Evolutionary conservation across 1,139 yeast species (phyloP).

Genomic region (Sugiyamaella paludigena): DNA sequence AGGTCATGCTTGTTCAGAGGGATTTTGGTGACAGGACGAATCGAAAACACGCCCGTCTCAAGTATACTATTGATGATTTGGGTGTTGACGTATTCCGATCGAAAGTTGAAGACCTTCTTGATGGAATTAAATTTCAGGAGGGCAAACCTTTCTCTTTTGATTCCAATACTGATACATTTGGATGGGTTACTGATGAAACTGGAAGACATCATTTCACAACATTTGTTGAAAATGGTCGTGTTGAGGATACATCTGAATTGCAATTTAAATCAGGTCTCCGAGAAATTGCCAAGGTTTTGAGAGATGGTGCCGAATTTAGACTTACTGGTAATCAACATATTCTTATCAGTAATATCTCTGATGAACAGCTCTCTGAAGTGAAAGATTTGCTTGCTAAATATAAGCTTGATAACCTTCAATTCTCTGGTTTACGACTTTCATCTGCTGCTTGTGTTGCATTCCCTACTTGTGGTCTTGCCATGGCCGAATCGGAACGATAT

Average conservation of each 20-base stretch:
- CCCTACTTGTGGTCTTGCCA: constrained; percentile 98
- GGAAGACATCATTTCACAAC: constrained; percentile 89
- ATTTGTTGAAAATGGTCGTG: constrained; percentile 95
- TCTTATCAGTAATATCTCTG: constrained; percentile 68
- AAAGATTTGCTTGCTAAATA: constrained; percentile 66
- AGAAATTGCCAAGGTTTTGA: constrained; percentile 70
- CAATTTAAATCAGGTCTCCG: constrained; percentile 88
- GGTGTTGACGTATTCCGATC: constrained; percentile 77
- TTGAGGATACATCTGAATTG: constrained; percentile 85
- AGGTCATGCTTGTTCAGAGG: constrained; percentile 90
- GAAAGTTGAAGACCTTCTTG: constrained; percentile 76
- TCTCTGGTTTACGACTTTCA: constrained; percentile 80
- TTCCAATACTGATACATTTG: constrained; percentile 87
- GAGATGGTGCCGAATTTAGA: constrained; percentile 73
- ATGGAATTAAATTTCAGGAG: constrained; percentile 67
- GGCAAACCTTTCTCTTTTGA: constrained; percentile 73
- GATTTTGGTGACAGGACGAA: constrained; percentile 94
- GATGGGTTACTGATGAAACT: constrained; percentile 89
- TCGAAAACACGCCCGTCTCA: constrained; percentile 96
- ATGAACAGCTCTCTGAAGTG: constrained; percentile 60
- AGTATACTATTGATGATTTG: constrained; percentile 92
- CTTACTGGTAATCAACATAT: constrained; percentile 96
- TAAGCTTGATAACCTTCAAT: constrained; percentile 80
- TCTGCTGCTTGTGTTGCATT: constrained; percentile 98
- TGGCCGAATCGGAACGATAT: constrained; percentile 98